A percentile compares a stretch with the other conserved stretches of the same genome.
These are phyloP conservation scores for Epichloe sibirici DNA, from an alignment of 2,329 filamentous ascomycete genomes.

Conservation along the genomic window DNA sequence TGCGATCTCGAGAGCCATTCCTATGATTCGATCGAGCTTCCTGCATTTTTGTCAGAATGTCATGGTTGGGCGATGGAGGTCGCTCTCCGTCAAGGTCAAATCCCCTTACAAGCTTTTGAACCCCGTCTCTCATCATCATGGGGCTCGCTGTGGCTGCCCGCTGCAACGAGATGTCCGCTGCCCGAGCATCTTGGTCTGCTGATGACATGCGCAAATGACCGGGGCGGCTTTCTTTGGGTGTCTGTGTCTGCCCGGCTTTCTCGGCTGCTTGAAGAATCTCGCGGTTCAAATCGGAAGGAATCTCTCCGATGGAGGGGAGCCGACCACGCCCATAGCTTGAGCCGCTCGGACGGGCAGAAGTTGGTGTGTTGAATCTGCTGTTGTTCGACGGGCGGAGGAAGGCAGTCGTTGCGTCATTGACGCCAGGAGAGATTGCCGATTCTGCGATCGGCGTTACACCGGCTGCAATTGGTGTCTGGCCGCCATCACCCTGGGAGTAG, in stretches of 20 bases:
- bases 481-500: slow-evolving; percentile 42
- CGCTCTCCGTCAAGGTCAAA: slow-evolving; percentile 23
- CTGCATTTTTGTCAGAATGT: slow-evolving; percentile 48
- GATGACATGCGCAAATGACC: slow-evolving; percentile 25
- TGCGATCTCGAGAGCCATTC: slow-evolving; percentile 65
- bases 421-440: slow-evolving; percentile 52
- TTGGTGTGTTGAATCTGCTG: slow-evolving; percentile 57
- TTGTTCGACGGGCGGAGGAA: slow-evolving; percentile 55
- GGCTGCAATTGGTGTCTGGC: slow-evolving; percentile 63
- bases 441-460: slow-evolving; percentile 84
- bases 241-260: slow-evolving; percentile 13
- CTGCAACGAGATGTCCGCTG: slow-evolving; percentile 36
- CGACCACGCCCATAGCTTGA: slow-evolving; percentile 49
- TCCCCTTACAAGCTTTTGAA: slow-evolving; percentile 22
- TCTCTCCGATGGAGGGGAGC: slow-evolving; percentile 68
- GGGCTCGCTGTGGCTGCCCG: slow-evolving; percentile 58
- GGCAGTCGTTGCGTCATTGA: slow-evolving; percentile 52
- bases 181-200: slow-evolving; percentile 29
- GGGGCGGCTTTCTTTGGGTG: slow-evolving; percentile 16
- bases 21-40: slow-evolving; percentile 46
- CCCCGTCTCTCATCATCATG: slow-evolving; percentile 45
- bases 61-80: slow-evolving; percentile 51
- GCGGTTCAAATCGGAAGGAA: slow-evolving; percentile 21
- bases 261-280: slow-evolving; percentile 16
- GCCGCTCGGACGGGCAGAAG: slow-evolving; percentile 47